Evolutionary conservation across 768 basidiomycete genomes (phyloP).

Genomic region (Peribolospora baueri): DNA sequence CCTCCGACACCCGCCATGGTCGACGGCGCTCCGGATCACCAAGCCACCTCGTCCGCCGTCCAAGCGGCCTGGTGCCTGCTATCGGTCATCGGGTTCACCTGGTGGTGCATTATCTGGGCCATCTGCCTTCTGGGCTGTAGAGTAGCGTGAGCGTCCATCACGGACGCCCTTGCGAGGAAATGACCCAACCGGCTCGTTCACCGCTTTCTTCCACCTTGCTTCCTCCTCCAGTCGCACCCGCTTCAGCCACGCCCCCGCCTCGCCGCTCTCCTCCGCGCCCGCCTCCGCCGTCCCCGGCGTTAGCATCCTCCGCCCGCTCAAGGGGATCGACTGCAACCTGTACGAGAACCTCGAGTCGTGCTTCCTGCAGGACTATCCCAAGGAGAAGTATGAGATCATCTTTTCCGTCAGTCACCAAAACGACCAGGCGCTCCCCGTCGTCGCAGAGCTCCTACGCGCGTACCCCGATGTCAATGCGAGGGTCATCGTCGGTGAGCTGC

Average conservation of each 20-base stretch:
- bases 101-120: constrained; percentile 40
- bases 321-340: constrained; percentile 82
- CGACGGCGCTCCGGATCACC: no score
- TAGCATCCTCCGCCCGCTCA: constrained; percentile 76
- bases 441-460: constrained; percentile 46
- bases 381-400: constrained; percentile 48
- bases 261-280: constrained; percentile 32
- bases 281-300: constrained; percentile 44
- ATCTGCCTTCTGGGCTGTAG: constrained; percentile 42
- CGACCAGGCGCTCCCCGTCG: constrained; percentile 71
- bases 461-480: constrained; percentile 51
- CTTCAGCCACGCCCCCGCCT: constrained; percentile 43
- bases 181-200: not conserved
- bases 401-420: constrained; percentile 69
- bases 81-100: constrained; percentile 15
- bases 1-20: no score
- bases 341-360: constrained; percentile 90
- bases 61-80: not conserved
- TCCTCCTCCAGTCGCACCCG: constrained; percentile 35
- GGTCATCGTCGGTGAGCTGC: constrained; percentile 43
- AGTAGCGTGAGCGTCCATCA: constrained; percentile 32
- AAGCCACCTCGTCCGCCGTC: no score
- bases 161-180: not conserved
- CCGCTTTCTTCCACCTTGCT: not conserved
- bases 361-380: constrained; percentile 72